Conservation (phyloP, 2,329 filamentous ascomycete genomes). For the Xylariaceae sp. region DNA sequence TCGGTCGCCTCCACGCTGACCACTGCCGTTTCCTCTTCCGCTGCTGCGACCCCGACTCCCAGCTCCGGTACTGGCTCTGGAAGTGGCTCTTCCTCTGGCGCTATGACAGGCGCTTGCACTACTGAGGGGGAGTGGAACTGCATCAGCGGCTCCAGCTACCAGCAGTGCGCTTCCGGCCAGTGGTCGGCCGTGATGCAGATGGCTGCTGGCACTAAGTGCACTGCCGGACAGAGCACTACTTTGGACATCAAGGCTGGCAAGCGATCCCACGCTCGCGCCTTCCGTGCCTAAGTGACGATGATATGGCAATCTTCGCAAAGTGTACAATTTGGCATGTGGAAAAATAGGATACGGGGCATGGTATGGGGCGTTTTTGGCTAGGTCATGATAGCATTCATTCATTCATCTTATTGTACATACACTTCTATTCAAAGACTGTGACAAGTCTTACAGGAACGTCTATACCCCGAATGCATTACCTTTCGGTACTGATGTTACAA, state of each 20-base stretch:
- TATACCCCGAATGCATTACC: too few species aligned
- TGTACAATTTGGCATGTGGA: too few species aligned
- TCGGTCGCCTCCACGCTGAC: conserved; percentile 16
- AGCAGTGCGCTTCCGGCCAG: conserved; percentile 51
- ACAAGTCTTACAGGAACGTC: too few species aligned
- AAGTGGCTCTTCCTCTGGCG: conserved; percentile 6
- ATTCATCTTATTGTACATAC: too few species aligned
- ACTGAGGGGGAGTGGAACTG: conserved; percentile 55
- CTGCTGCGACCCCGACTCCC: conserved; percentile 22
- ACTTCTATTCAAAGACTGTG: too few species aligned
- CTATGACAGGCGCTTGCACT: conserved; percentile 42
- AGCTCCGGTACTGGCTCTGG: conserved; percentile 23
- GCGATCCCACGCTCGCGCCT: conserved; percentile 20
- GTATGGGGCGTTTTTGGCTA: too few species aligned
- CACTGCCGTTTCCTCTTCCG: conserved; percentile 21
- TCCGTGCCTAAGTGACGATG: conserved; percentile 25
- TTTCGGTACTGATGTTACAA: too few species aligned
- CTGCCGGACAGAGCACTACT: conserved; percentile 37
- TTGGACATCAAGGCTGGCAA: conserved; percentile 37
- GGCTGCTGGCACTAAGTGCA: conserved; percentile 47
- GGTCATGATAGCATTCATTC: too few species aligned
- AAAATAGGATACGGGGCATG: too few species aligned
- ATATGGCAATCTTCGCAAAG: too few species aligned
- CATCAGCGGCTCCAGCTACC: conserved; percentile 47
- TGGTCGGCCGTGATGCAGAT: conserved; percentile 47